Conservation (phyloP, 1,139 yeast genomes). For the Suhomyces atakaporum region DNA sequence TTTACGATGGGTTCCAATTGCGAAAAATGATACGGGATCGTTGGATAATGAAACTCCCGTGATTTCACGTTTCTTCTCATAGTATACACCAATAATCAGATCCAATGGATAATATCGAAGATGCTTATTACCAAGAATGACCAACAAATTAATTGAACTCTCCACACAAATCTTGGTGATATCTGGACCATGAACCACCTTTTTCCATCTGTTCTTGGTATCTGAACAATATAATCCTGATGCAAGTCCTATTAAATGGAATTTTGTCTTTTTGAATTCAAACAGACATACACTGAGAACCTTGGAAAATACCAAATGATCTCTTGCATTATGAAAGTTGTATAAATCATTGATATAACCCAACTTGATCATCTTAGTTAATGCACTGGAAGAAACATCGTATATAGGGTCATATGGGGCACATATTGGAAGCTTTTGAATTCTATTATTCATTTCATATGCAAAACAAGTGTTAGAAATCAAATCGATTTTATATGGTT, state of each 20-base stretch:
- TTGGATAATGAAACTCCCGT: conserved; percentile 39
- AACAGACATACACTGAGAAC: conserved; percentile 33
- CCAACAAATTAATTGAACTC: conserved; percentile 55
- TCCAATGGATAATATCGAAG: conserved; percentile 64
- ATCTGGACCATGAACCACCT: conserved; percentile 54
- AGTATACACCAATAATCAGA: conserved; percentile 41
- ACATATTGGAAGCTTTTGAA: conserved; percentile 59
- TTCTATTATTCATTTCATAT: conserved; percentile 57
- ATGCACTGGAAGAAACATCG: conserved; percentile 37
- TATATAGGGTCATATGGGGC: conserved; percentile 67
- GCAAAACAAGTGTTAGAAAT: conserved; percentile 66
- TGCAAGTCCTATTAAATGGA: conserved; percentile 36
- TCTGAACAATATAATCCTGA: conserved; percentile 52
- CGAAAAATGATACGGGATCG: conserved; percentile 52
- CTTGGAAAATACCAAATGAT: conserved; percentile 28
- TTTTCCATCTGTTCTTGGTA: conserved; percentile 57
- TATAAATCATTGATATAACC: conserved; percentile 35
- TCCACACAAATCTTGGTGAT: conserved; percentile 66
- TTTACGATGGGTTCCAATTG: conserved; percentile 62
- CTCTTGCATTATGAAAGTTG: conserved; percentile 23
- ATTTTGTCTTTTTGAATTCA: conserved; percentile 26
- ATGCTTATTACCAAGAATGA: conserved; percentile 60
- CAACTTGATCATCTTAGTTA: conserved; percentile 21
- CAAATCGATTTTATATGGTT: conserved; percentile 56
- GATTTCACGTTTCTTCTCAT: conserved; percentile 33